Evolutionary conservation across 2,329 filamentous ascomycete species (phyloP), one percentile per base, ranked within the genome.

Genomic region (Periglandula ipomoeae): DNA sequence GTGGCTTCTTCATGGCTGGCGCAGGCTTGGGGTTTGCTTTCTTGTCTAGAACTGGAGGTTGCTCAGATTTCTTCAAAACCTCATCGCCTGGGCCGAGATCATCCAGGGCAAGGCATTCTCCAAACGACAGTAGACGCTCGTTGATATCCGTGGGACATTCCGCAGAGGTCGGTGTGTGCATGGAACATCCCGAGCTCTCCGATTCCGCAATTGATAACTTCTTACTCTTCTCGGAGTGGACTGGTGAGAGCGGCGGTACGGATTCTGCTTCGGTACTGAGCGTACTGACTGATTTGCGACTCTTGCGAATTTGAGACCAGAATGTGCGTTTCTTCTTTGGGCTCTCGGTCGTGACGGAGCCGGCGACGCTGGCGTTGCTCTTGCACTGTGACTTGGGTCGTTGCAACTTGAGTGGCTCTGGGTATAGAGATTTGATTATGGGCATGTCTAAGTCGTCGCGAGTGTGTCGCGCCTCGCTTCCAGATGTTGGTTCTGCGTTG

Each of bases 221-320:
- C 6, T 22, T 41, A 24, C 24, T 19, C 5, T 35, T 27, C 5
- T 44, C 47, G 2, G 34, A 20, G 15, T 38, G 34, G 9, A 32
- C 41, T 2, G 47, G 47, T 20, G 47, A 45, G n/a, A 38, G 40
- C 13, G 41, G 32, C 17, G 41, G 34, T 19, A 30, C 41, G 10
- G 47, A 44, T 39, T 26, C 32, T 7, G 17, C 2, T 5, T 44
- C 17, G 2, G 32, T 27, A 5, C 34, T 38, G 41, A 44, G 3
- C 9, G 34, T 39, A 19, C 41, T 34, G 41, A 40, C 34, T 10
- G 47, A 32, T 39, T 49, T 39, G 11, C 23, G n/a, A 4, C 19
- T 17, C 13, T 24, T 32, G 23, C 47, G 47, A 3, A 45, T 32
- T 19, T 49, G 47, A 6, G 20, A 44, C 47, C 32, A 49, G 19